Evolutionary conservation across 805 yeast species (phyloP), one percentile per base, ranked within the genome.

Genomic region (Yarrowia divulgata): DNA sequence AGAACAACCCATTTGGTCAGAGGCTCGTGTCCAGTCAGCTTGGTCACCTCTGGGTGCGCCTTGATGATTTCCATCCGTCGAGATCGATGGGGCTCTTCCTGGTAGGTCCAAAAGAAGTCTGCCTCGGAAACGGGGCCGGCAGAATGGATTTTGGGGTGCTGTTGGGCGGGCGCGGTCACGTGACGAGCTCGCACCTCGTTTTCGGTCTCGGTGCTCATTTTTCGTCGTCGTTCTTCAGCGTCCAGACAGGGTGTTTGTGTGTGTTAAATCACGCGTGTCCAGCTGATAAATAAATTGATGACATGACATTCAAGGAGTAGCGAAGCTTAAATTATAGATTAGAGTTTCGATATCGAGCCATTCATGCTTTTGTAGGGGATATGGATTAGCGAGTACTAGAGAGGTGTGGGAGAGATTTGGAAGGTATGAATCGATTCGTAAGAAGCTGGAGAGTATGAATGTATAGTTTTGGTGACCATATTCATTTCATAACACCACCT

Each of bases 11-110:
- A 93, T 76, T 92, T 93, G 2, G 97, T 93, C 67, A 83, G 78
- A 0, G 97, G 96, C 77, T 93, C 98, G 71, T 87, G 90, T 5
- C 97, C 97, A 63, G 90, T 88, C 32, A 93, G 83, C 76, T 89
- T 89, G 29, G 89, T 82, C 29, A 93, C 90, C 71, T 91, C 87
- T 0, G 97, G 97, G 75, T 93, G 86, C 67, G 86, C 87, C 73
- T 85, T 85, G 74, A 93, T 79, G 69, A 93, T 93, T 70, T 82
- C 83, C 79, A 88, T 89, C 70, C 97, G 83, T 71, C 97, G 81
- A 3, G 84, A 74, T 2, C 88, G 85, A 75, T 93, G 97, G 2
- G 97, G 97, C 76, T 93, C 97, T 62, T 84, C 84, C 69, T 86
- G 89, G 67, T 85, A 84, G 0, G 97, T 92, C 94, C 97, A 90